Evolutionary conservation across 805 yeast species (phyloP).

Genomic region (Clavispora vitiphila): DNA sequence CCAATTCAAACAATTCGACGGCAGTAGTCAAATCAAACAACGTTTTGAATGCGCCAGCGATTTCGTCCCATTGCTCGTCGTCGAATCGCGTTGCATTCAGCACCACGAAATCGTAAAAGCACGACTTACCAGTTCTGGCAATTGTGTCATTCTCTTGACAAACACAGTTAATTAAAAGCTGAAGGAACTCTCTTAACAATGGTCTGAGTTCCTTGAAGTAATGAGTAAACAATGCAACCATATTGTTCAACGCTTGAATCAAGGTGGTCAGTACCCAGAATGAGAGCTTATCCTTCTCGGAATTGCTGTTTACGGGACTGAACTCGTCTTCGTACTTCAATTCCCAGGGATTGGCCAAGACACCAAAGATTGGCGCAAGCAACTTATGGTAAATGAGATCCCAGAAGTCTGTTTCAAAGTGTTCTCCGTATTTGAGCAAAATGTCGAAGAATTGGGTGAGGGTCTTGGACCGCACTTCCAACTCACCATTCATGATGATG

Average conservation of each 20-base stretch:
- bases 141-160: constrained; percentile 97
- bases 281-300: constrained; percentile 74
- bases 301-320: constrained; percentile 1
- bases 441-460: constrained; percentile 78
- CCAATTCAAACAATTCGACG: constrained; percentile 66
- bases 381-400: constrained; percentile 69
- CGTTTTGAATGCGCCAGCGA: constrained; percentile 58
- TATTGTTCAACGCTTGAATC: constrained; percentile 87
- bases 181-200: constrained; percentile 74
- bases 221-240: constrained; percentile 77
- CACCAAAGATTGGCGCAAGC: constrained; percentile 85
- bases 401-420: constrained; percentile 78
- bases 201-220: constrained; percentile 73
- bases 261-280: constrained; percentile 97
- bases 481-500: constrained; percentile 84
- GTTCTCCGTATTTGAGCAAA: constrained; percentile 70
- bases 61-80: constrained; percentile 66
- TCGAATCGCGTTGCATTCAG: constrained; percentile 66
- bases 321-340: constrained; percentile 49
- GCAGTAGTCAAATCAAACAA: constrained; percentile 85
- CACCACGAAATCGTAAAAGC: constrained; percentile 74
- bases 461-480: constrained; percentile 90
- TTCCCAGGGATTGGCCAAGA: constrained; percentile 72
- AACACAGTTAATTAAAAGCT: constrained; percentile 76
- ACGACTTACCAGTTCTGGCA: constrained; percentile 88